A percentile compares a stretch with the other conserved stretches of the same genome.
These are phyloP conservation scores for Fragaria vesca DNA, from an alignment of 306 rosid genomes.

Conservation along the genomic window DNA sequence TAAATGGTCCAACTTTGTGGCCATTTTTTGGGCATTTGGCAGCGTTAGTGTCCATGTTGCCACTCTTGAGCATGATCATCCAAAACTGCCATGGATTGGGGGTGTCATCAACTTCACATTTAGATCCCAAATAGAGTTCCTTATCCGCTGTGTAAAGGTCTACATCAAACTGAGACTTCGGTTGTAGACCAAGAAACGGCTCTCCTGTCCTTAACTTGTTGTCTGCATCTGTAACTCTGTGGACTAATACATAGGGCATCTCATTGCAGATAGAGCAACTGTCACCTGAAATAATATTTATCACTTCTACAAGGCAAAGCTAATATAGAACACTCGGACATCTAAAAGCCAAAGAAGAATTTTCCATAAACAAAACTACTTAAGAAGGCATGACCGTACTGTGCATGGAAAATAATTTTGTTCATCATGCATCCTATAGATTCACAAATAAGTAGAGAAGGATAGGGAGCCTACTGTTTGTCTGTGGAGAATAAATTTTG, in stretches of 20 bases:
- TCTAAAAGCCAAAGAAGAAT: neutral
- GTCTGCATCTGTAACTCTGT: conserved; percentile 46
- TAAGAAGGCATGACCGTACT: neutral
- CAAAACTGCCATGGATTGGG: conserved; percentile 61
- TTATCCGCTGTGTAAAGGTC: conserved; percentile 40
- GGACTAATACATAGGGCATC: conserved; percentile 38
- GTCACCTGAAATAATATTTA: conserved; percentile 20
- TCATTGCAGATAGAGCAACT: conserved; percentile 33
- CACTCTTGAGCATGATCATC: conserved; percentile 69
- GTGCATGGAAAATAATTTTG: neutral
- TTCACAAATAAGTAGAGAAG: neutral
- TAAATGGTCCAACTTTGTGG: conserved; percentile 33
- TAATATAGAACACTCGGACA: neutral
- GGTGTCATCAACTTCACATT: conserved; percentile 46
- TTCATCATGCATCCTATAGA: neutral
- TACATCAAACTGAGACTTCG: conserved; percentile 20
- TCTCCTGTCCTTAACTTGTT: conserved; percentile 43
- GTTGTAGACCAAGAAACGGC: conserved; percentile 32
- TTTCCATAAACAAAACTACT: neutral
- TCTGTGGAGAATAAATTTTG: conserved; percentile 10
- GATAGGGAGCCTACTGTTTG: conserved; percentile 20
- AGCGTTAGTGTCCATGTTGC: conserved; percentile 55
- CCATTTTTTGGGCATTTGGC: conserved; percentile 50
- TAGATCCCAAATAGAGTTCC: conserved; percentile 43
- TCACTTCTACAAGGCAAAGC: neutral